These are phyloP conservation scores for Fraxinus dipetala DNA, from an alignment of 305 asterid species.

Conservation along the genomic window DNA sequence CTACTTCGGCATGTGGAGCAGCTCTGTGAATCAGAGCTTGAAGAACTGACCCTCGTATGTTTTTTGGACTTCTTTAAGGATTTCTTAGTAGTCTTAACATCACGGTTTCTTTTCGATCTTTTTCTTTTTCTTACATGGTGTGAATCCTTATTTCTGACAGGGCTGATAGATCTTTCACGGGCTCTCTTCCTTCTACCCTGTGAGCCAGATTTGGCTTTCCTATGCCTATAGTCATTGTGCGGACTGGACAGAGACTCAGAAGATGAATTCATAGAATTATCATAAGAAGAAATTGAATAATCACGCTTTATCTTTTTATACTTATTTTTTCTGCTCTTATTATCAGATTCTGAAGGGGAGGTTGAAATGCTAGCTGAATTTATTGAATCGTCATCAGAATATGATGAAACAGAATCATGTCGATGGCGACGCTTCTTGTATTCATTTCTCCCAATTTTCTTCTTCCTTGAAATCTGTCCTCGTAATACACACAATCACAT, in stretches of 20 bases:
- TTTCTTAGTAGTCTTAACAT: conserved; percentile 42
- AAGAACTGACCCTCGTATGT: conserved; percentile 37
- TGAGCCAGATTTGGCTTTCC: conserved; percentile 32
- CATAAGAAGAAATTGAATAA: conserved; percentile 49
- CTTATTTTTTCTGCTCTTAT: conserved; percentile 32
- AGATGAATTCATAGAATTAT: conserved; percentile 43
- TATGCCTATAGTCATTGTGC: conserved; percentile 35
- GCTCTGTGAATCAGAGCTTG: conserved; percentile 58
- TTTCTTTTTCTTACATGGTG: conserved; percentile 47
- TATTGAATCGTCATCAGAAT: conserved; percentile 32
- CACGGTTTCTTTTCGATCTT: conserved; percentile 39
- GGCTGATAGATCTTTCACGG: conserved; percentile 39
- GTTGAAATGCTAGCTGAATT: conserved; percentile 21
- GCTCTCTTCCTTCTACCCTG: conserved; percentile 36
- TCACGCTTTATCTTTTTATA: conserved; percentile 36
- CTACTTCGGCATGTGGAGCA: conserved; percentile 43
- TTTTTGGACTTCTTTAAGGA: conserved; percentile 48
- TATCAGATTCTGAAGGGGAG: conserved; percentile 25
- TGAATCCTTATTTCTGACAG: conserved; percentile 33
- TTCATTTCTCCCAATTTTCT: conserved; percentile 56
- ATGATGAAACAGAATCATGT: conserved; percentile 23
- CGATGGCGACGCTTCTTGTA: conserved; percentile 49
- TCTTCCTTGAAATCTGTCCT: conserved; percentile 39
- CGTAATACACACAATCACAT: conserved; percentile 12
- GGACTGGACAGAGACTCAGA: conserved; percentile 42